phyloP scores from a whole-genome alignment of 2,329 filamentous ascomycete species.

The Pestalotiopsis fici region DNA sequence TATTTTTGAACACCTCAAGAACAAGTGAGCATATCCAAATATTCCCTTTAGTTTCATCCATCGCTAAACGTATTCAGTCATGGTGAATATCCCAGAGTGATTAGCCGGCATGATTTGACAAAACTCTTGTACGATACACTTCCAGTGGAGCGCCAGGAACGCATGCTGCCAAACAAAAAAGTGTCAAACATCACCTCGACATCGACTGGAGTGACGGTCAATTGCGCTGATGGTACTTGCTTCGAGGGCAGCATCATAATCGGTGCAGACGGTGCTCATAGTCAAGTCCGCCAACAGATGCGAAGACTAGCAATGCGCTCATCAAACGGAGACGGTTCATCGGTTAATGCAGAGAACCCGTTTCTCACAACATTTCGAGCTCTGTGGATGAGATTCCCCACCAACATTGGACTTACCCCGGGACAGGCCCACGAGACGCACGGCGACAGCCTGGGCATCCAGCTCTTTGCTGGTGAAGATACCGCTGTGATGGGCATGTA shows the following conservation, averaged over 20 bases:
- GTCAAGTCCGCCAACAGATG: slow-evolving; percentile 16
- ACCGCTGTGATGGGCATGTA: slow-evolving; percentile 34
- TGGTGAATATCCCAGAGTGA: slow-evolving; percentile 25
- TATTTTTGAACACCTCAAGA: slow-evolving; percentile 21
- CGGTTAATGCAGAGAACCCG: slow-evolving; percentile 27
- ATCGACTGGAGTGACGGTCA: slow-evolving; percentile 7
- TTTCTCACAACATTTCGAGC: slow-evolving; percentile 31
- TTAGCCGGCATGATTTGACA: slow-evolving; percentile 37
- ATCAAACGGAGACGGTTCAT: no score
- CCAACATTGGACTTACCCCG: slow-evolving; percentile 11
- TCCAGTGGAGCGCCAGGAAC: slow-evolving; percentile 22
- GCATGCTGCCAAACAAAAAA: slow-evolving; percentile 17
- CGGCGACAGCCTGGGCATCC: slow-evolving; percentile 22
- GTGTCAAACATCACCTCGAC: slow-evolving; percentile 6
- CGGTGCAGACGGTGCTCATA: slow-evolving; percentile 45
- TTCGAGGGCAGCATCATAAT: slow-evolving; percentile 34
- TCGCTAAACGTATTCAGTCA: slow-evolving; percentile 16
- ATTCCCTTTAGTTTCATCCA: not conserved
- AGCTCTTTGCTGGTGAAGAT: slow-evolving; percentile 29
- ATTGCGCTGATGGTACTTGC: slow-evolving; percentile 10
- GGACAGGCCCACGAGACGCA: slow-evolving; percentile 33
- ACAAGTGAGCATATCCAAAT: slow-evolving; percentile 20
- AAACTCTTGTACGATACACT: slow-evolving; percentile 31
- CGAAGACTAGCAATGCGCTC: not conserved
- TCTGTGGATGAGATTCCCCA: slow-evolving; percentile 35